phyloP scores from a whole-genome alignment of 2,329 filamentous ascomycete genomes.

The Bipolaris zeicola region DNA sequence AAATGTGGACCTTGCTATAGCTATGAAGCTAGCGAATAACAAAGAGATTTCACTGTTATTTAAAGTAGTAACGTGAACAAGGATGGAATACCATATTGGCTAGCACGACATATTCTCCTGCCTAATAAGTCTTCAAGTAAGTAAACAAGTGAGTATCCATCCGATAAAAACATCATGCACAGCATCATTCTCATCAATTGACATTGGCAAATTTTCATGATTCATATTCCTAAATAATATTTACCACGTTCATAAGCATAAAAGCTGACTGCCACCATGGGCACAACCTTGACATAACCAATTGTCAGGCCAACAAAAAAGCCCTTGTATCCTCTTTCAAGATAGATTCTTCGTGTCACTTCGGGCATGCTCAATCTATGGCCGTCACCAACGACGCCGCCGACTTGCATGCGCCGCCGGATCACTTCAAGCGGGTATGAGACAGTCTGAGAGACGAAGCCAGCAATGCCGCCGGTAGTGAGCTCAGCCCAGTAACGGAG shows the following conservation, averaged over 20 bases:
- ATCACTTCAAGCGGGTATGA: slow-evolving; percentile 96
- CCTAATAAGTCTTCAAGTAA: no score
- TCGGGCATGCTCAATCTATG: slow-evolving; percentile 77
- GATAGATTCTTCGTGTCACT: slow-evolving; percentile 74
- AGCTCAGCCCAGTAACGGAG: slow-evolving; percentile 88
- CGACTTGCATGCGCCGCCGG: slow-evolving; percentile 91
- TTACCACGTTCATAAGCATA: slow-evolving; percentile 71
- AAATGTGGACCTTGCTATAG: no score
- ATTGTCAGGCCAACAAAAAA: slow-evolving; percentile 95
- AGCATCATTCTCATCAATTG: neutral
- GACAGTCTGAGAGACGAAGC: slow-evolving; percentile 85
- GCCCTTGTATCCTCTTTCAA: slow-evolving; percentile 75
- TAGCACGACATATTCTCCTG: no score
- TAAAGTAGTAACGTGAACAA: no score
- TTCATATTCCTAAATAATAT: slow-evolving; percentile 57
- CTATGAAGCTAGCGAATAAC: no score
- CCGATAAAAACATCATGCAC: no score
- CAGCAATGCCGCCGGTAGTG: slow-evolving; percentile 80
- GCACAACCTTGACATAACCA: slow-evolving; percentile 92
- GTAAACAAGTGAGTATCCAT: no score
- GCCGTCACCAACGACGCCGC: slow-evolving; percentile 90
- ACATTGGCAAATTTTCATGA: neutral
- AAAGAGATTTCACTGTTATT: no score
- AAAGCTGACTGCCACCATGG: slow-evolving; percentile 78
- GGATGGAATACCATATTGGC: no score